Evolutionary conservation across 768 basidiomycete species (phyloP), one percentile per base, ranked within the genome.

Genomic region (Tulasnella sp.): DNA sequence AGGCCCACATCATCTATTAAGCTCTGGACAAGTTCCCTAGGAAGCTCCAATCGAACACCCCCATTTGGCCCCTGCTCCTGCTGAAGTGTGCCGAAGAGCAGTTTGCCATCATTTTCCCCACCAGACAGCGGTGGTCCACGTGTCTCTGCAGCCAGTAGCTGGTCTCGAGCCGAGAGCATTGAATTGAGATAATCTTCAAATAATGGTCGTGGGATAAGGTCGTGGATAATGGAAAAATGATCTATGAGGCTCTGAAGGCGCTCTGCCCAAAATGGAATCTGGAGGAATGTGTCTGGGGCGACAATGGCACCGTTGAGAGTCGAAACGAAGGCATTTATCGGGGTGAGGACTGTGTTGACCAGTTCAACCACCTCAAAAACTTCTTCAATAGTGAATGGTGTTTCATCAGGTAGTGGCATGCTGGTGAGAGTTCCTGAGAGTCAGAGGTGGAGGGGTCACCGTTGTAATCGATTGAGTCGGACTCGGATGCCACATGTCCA

Each of bases 21-120:
- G n/a, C 20, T 41, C 37, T 42, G 1, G 40, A 74, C 34, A 0
- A 74, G 3, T 5, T 22, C 11, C 9, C 18, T 5, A 2, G 37
- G 73, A 28, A 74, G 1, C 0, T 40, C 73, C 73, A 74, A 20
- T 11, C 73, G 40, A 0, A 40, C 8, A 31, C 12, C 5, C 18
- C 73, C 44, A 41, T 3, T n/a, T 2, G 20, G 24, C 28, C 44
- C 73, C 1, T 40, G 4, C 40, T 40, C 44, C 0, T 1, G 3
- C 3, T 46, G 7, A 1, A 41, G 34, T 0, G 16, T 28, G 1
- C 44, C 73, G 42, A 46, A 74, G 0, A 74, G 44, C 1, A 40
- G n/a, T 7, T 4, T 1, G 12, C 7, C 9, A 40, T 40, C 34
- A 1, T 0, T 1, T 22, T 3, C 8, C 12, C 5, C n/a, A 3